Evolutionary conservation across 306 rosid genomes (phyloP).

Genomic region (Prunus kanzakura): DNA sequence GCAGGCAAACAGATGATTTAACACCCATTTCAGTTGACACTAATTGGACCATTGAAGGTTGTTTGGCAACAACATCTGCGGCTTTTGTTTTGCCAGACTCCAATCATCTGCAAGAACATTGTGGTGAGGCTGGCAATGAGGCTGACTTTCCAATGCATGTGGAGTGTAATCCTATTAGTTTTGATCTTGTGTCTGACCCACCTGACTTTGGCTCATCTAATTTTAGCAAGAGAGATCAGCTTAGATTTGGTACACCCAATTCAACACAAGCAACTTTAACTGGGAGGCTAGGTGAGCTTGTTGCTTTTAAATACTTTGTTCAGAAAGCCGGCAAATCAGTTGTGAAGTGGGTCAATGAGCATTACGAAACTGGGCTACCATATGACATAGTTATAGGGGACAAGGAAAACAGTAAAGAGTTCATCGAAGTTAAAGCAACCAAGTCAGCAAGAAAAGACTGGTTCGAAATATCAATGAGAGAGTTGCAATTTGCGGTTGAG

Average conservation of each 20-base stretch:
- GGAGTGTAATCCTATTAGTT: slow-evolving; percentile 28
- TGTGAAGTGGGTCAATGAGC: slow-evolving; percentile 80
- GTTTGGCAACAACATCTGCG: slow-evolving; percentile 29
- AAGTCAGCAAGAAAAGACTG: slow-evolving; percentile 73
- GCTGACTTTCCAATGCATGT: slow-evolving; percentile 16
- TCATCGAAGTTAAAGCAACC: slow-evolving; percentile 86
- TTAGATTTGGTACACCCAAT: slow-evolving; percentile 54
- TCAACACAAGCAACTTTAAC: slow-evolving; percentile 48
- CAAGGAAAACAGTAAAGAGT: slow-evolving; percentile 35
- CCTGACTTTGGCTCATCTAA: slow-evolving; percentile 19
- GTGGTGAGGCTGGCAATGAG: slow-evolving; percentile 25
- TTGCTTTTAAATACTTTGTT: slow-evolving; percentile 61
- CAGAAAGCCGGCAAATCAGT: slow-evolving; percentile 38
- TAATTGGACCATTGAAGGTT: slow-evolving; percentile 44
- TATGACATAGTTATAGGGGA: slow-evolving; percentile 63
- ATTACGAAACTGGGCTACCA: slow-evolving; percentile 67
- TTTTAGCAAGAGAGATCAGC: slow-evolving; percentile 47
- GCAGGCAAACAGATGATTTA: slow-evolving; percentile 23
- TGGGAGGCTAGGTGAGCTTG: slow-evolving; percentile 72
- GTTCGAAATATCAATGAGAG: slow-evolving; percentile 66
- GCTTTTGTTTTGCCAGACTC: slow-evolving; percentile 37
- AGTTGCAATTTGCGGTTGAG: slow-evolving; percentile 80
- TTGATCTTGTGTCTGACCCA: slow-evolving; percentile 24
- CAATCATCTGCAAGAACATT: slow-evolving; percentile 31
- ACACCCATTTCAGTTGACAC: slow-evolving; percentile 39